These are phyloP conservation scores for Leccinum subgranulosum DNA, from an alignment of 768 basidiomycete species.

Conservation along the genomic window DNA sequence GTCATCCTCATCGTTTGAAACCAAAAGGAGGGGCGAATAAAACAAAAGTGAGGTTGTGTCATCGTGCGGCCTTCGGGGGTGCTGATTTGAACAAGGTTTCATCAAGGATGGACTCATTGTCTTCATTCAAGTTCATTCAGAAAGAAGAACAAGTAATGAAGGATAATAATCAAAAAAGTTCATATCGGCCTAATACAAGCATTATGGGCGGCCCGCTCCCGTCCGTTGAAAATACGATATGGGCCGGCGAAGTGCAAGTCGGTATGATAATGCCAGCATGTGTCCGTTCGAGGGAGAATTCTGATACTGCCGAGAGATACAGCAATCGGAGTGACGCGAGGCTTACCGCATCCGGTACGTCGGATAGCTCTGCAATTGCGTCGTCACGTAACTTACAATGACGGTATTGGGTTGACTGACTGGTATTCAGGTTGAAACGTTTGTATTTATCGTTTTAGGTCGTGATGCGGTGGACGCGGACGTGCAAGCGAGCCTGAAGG, in stretches of 20 bases:
- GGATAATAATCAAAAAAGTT: background rate
- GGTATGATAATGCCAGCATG: background rate
- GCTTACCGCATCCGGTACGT: background rate
- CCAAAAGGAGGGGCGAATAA: background rate
- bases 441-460: background rate
- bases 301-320: background rate
- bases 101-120: background rate
- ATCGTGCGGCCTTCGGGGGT: background rate
- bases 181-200: conserved; percentile 13
- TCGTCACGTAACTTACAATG: background rate
- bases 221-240: background rate
- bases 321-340: background rate
- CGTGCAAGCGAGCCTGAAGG: background rate
- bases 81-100: conserved; percentile 5
- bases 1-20: background rate
- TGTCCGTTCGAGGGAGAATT: background rate
- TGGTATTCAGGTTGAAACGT: background rate
- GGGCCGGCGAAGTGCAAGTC: background rate
- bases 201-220: conserved; percentile 17
- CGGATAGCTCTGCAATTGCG: background rate
- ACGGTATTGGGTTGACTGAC: background rate
- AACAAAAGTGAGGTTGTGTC: background rate
- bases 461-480: background rate
- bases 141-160: background rate
- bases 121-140: background rate